Base-by-base conservation (phyloP, 179 eudicot genomes). In the Kewa caespitosa region DNA sequence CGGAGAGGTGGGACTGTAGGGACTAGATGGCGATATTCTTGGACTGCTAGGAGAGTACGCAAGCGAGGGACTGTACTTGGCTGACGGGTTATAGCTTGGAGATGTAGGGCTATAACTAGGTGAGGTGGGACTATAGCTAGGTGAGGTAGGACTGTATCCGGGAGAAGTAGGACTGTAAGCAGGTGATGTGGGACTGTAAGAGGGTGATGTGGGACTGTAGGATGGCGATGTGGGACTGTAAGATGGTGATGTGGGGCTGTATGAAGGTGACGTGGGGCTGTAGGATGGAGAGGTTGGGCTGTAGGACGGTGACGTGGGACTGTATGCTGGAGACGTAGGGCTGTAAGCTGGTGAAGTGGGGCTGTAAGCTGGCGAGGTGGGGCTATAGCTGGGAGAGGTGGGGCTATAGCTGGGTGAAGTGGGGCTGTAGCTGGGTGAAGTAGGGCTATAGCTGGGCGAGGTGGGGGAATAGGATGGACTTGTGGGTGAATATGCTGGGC, bases 211-310 rank as follows among this genome's bases (percentile, higher is more conserved):
- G 2, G 97, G 97, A 76, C 96, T 90, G 83, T 92, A 92, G 0
- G 97, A 89, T 0, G 97, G 97, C 0, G 97, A 92, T 0, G 96
- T 91, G 0, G 97, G 97, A 77, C 97, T 92, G 73, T 91, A 92
- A 0, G 92, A 88, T 0, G 96, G 97, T 0, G 97, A 90, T 1
- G 96, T 89, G 0, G 97, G 97, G 83, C 94, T 91, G 76, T 92
- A 92, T 0, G 90, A 75, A 0, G 97, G 97, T 0, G 98, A 94
- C 0, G 97, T 94, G 0, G 98, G 98, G 78, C 97, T 92, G 76
- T 94, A 94, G 0, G 90, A 75, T 0, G 97, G 99, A 0, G 98
- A 93, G 0, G 99, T 96, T 0, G 99, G 99, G 78, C 99, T 96
- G 73, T 96, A 96, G 0, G 89, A 85, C 0, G 99, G 98, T 0